These are phyloP conservation scores for Ogataea salicorniae DNA, from an alignment of 805 yeast species.

Conservation along the genomic window DNA sequence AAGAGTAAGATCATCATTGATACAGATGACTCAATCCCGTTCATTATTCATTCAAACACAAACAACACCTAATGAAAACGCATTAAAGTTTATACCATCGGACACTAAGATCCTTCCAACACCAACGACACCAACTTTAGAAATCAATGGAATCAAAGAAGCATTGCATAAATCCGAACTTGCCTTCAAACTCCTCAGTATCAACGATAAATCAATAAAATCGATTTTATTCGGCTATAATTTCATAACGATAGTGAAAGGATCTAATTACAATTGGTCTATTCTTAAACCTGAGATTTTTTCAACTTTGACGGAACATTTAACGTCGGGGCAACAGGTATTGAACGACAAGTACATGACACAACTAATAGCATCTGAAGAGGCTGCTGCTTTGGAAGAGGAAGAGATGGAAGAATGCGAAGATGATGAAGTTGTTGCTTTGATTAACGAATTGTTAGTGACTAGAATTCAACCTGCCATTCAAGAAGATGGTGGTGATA, in stretches of 20 bases:
- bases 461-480: slow-evolving; percentile 97
- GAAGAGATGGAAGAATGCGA: slow-evolving; percentile 58
- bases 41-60: slow-evolving; percentile 70
- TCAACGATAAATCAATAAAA: slow-evolving; percentile 61
- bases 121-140: slow-evolving; percentile 53
- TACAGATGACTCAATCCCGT: not conserved
- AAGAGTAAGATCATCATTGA: too few relatives aligned
- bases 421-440: slow-evolving; percentile 63
- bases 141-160: slow-evolving; percentile 69
- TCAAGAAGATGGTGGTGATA: slow-evolving; percentile 98
- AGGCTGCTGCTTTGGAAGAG: slow-evolving; percentile 37
- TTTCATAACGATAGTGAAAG: slow-evolving; percentile 78
- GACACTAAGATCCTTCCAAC: slow-evolving; percentile 54
- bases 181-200: slow-evolving; percentile 65
- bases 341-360: slow-evolving; percentile 35
- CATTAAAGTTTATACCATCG: slow-evolving; percentile 78
- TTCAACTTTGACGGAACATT: slow-evolving; percentile 48
- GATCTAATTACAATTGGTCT: slow-evolving; percentile 40
- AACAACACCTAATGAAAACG: slow-evolving; percentile 82
- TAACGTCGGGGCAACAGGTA: slow-evolving; percentile 53
- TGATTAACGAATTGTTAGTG: slow-evolving; percentile 88
- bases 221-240: slow-evolving; percentile 78
- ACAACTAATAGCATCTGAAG: slow-evolving; percentile 32
- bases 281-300: slow-evolving; percentile 64
- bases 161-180: slow-evolving; percentile 65